phyloP scores from a whole-genome alignment of 331 rosid genomes.

The Cydonia oblonga region DNA sequence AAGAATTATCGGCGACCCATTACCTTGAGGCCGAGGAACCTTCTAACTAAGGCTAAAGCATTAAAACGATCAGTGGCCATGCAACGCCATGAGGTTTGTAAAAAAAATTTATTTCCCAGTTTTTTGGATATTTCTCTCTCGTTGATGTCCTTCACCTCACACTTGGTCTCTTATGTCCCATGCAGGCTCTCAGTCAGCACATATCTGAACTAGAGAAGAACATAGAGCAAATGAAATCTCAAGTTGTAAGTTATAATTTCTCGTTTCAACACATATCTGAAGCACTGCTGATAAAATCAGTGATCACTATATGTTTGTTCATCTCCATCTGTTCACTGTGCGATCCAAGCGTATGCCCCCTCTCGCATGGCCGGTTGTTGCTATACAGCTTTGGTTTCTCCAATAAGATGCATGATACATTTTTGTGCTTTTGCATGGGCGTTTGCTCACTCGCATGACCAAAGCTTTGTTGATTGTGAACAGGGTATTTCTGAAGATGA shows the following conservation, averaged over 20 bases:
- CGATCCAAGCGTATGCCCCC: not conserved
- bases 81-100: conserved; percentile 80
- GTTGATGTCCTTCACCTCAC: conserved; percentile 6
- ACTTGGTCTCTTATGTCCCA: conserved; percentile 12
- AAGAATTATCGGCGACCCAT: conserved; percentile 74
- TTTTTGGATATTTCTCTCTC: not conserved
- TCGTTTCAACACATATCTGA: not conserved
- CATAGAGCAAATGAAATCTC: conserved; percentile 64
- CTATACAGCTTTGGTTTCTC: not conserved
- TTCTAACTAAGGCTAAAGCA: conserved; percentile 84
- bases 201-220: conserved; percentile 69
- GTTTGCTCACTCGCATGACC: not conserved
- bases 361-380: not conserved
- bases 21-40: conserved; percentile 71
- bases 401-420: not conserved
- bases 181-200: conserved; percentile 96
- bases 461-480: not conserved
- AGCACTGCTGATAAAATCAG: not conserved
- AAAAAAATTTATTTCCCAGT: not conserved
- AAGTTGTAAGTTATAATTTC: conserved; percentile 55
- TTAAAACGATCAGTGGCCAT: conserved; percentile 73
- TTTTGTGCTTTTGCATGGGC: not conserved
- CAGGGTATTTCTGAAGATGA: conserved; percentile 45
- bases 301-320: not conserved
- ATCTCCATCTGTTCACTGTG: not conserved